A percentile compares a stretch with the other conserved stretches of the same genome.
phyloP scores from a whole-genome alignment of 2,329 filamentous ascomycete species.

The Aspergillus sp. region DNA sequence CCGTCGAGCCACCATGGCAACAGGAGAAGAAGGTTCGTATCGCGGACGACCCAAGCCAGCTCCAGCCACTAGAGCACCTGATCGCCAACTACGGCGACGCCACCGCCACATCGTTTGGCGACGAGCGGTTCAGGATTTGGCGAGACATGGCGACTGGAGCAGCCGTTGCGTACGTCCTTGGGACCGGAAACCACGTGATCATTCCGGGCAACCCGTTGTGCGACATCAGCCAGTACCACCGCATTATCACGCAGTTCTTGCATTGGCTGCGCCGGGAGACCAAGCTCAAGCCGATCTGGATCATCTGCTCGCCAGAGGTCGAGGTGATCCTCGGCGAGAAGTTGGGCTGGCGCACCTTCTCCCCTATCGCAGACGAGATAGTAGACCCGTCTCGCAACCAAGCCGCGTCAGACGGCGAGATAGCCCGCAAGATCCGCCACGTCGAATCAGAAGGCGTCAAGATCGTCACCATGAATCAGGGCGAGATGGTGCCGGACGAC shows the following conservation, averaged over 20 bases:
- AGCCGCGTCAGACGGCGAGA: constrained; percentile 54
- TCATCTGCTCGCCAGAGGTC: constrained; percentile 69
- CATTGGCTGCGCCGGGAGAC: constrained; percentile 63
- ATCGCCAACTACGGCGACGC: constrained; percentile 94
- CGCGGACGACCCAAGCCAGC: constrained; percentile 40
- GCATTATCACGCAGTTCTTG: constrained; percentile 65
- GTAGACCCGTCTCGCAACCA: constrained; percentile 63
- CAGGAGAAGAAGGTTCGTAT: constrained; percentile 28
- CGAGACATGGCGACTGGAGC: constrained; percentile 70
- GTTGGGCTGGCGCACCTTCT: constrained; percentile 80
- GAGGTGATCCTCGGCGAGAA: constrained; percentile 72
- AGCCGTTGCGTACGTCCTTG: constrained; percentile 71
- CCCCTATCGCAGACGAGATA: constrained; percentile 80
- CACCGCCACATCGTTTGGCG: constrained; percentile 87
- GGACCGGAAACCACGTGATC: constrained; percentile 64
- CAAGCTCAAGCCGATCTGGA: constrained; percentile 72
- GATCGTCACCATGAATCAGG: constrained; percentile 61
- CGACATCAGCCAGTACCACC: constrained; percentile 63
- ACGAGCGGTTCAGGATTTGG: constrained; percentile 82
- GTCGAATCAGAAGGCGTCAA: constrained; percentile 78
- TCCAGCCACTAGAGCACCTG: constrained; percentile 72
- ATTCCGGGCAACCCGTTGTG: constrained; percentile 82
- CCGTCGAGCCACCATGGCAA: constrained; percentile 58
- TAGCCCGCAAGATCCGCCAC: constrained; percentile 67
- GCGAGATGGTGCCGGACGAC: constrained; percentile 54